Percentiles rank a stretch among this genome's conserved stretches.
phyloP scores from a whole-genome alignment of 306 rosid species.

The Cicer pinnatifidum region DNA sequence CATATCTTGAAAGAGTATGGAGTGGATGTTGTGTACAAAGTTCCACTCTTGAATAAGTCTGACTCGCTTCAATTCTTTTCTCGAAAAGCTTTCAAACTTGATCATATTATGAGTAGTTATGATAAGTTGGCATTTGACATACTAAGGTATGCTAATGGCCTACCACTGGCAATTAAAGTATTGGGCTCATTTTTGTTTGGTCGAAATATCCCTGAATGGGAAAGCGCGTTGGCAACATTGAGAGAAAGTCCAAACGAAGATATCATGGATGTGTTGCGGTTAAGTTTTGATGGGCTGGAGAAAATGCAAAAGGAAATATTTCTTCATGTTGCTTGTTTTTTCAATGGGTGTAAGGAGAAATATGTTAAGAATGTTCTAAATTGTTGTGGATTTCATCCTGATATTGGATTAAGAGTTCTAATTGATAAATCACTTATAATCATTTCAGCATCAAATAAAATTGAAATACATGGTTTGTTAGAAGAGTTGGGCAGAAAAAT shows the following conservation, averaged over 20 bases:
- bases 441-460: no score
- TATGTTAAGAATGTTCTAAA: background rate
- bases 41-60: background rate
- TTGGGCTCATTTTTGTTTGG: background rate
- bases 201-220: background rate
- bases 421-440: slow-evolving; percentile 36
- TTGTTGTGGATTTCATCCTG: background rate
- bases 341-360: accelerated
- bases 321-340: background rate
- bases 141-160: background rate
- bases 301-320: background rate
- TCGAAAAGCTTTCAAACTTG: slow-evolving; percentile 17
- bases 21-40: slow-evolving; percentile 1
- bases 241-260: background rate
- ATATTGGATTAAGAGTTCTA: background rate
- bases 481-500: background rate
- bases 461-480: slow-evolving; percentile 35
- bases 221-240: slow-evolving; percentile 9
- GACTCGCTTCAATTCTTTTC: background rate
- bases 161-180: background rate
- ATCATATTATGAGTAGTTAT: background rate
- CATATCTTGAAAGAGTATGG: background rate
- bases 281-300: background rate
- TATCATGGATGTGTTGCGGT: background rate
- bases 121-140: background rate